Evolutionary conservation across 371 early-diverging fungal genomes (phyloP).

Genomic region (Lichtheimia ornata): DNA sequence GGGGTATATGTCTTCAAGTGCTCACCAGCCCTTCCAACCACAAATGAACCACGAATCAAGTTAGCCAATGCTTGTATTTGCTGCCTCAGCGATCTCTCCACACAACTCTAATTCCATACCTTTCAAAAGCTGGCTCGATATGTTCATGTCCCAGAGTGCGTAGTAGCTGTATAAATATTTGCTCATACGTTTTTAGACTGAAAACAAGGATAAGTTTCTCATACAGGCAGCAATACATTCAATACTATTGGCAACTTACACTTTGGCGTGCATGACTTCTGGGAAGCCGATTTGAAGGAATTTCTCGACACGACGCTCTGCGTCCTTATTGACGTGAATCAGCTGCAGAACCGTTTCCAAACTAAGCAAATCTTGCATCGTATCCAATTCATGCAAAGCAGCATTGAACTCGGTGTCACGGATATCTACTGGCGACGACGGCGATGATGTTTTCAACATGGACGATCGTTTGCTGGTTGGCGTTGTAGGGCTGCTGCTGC

Average conservation of each 20-base stretch:
- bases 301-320: conserved; percentile 60
- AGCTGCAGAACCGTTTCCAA: conserved; percentile 78
- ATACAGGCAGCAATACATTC: not conserved
- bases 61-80: not conserved
- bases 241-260: conserved; percentile 15
- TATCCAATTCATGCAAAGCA: conserved; percentile 43
- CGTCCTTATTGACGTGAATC: conserved; percentile 81
- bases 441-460: conserved; percentile 11
- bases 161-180: conserved; percentile 63
- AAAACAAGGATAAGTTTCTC: not conserved
- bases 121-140: conserved; percentile 70
- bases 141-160: conserved; percentile 62
- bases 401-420: conserved; percentile 10
- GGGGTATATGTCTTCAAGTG: conserved; percentile 59
- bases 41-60: not conserved
- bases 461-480: conserved; percentile 12
- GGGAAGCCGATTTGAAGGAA: conserved; percentile 32
- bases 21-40: conserved; percentile 52
- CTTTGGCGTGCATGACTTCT: conserved; percentile 20
- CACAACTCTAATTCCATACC: conserved; percentile 31
- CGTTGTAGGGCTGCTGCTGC: conserved; percentile 7
- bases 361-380: conserved; percentile 66
- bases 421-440: conserved; percentile 1
- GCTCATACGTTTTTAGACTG: conserved; percentile 57
- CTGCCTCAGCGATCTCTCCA: not conserved